phyloP scores from a whole-genome alignment of 2,329 filamentous ascomycete genomes.

The Scedosporium minutisporum region DNA sequence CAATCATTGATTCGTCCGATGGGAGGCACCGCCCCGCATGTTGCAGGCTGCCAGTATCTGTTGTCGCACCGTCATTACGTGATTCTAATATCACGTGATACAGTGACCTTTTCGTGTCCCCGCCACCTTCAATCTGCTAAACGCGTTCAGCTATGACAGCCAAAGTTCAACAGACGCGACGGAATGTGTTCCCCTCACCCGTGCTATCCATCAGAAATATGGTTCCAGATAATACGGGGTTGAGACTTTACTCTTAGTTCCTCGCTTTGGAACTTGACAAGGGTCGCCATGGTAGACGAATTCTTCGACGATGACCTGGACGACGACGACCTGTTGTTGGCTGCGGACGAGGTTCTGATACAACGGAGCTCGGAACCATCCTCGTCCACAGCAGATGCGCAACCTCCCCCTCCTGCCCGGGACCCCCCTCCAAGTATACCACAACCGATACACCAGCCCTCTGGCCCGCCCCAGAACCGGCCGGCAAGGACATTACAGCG shows the following conservation, averaged over 20 bases:
- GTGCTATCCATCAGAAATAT: background rate
- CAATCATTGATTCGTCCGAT: background rate
- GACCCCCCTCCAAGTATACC: background rate
- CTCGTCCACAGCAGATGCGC: conserved; percentile 12
- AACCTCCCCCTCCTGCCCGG: background rate
- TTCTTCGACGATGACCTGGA: conserved; percentile 56
- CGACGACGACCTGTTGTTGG: conserved; percentile 56
- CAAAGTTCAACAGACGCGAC: background rate
- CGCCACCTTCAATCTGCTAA: background rate
- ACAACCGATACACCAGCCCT: background rate
- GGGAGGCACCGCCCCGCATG: no score
- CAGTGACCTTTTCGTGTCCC: conserved; percentile 3
- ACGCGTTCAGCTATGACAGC: background rate
- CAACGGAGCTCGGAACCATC: background rate
- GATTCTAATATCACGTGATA: background rate
- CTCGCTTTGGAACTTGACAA: background rate
- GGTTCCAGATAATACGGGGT: background rate
- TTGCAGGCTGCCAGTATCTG: background rate
- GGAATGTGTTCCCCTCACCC: background rate
- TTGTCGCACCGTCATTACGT: no score
- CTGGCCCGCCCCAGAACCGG: background rate
- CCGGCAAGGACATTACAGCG: conserved; percentile 1
- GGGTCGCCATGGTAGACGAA: conserved; percentile 24
- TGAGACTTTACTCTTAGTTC: background rate
- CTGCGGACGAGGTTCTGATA: conserved; percentile 38